phyloP scores from a whole-genome alignment of 208 protist species.

The Porcisia deanei region DNA sequence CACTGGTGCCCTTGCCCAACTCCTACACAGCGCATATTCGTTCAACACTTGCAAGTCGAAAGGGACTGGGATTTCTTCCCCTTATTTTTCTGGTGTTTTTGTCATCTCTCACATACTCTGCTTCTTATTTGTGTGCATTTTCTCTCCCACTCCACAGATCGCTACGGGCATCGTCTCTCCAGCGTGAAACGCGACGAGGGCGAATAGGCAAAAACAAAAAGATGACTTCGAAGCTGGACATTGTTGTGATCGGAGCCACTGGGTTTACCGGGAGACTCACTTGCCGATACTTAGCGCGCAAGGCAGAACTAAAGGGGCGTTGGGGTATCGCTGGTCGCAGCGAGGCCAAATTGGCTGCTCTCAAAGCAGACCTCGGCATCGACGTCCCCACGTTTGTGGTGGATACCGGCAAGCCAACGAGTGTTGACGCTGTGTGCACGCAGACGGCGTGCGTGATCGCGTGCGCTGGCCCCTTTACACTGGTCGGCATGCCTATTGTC shows the following conservation, averaged over 20 bases:
- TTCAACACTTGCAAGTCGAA: no score
- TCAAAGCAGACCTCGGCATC: conserved; percentile 55
- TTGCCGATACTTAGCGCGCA: conserved; percentile 62
- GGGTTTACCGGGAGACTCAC: conserved; percentile 86
- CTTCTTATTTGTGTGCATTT: not conserved
- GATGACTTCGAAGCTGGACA: conserved; percentile 48
- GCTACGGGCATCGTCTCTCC: not conserved
- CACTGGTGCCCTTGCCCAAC: no score
- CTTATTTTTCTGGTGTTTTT: no score
- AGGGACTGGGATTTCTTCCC: no score
- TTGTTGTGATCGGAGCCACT: conserved; percentile 85
- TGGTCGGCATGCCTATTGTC: conserved; percentile 83
- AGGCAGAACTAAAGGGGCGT: conserved; percentile 12
- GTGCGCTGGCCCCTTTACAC: conserved; percentile 84
- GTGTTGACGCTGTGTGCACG: conserved; percentile 54
- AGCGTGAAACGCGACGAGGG: not conserved
- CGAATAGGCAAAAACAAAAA: not conserved
- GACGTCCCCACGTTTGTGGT: conserved; percentile 48
- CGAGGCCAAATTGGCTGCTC: conserved; percentile 50
- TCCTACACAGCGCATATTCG: no score
- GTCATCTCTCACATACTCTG: not conserved
- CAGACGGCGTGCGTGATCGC: conserved; percentile 63
- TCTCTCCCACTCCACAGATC: not conserved
- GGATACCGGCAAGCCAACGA: conserved; percentile 45
- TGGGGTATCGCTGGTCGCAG: conserved; percentile 87